Percentiles rank a stretch among this genome's conserved stretches.
Conservation (phyloP, 139 green algal genomes). For the Deuterostichococcus epilithicus region DNA sequence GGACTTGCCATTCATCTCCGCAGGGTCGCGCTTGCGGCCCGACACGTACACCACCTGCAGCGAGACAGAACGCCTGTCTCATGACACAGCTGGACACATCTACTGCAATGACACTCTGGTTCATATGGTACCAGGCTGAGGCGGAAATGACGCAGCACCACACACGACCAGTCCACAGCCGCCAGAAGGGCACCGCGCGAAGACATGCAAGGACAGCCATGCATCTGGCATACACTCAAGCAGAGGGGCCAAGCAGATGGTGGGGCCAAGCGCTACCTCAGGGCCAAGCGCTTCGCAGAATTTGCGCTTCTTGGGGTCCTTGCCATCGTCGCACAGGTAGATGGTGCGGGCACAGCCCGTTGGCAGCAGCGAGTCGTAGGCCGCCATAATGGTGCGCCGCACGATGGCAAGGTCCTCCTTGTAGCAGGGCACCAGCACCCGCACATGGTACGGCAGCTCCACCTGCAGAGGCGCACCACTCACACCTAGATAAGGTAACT, state of each 20-base stretch:
- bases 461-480: slow-evolving; percentile 18
- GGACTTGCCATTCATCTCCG: slow-evolving; percentile 64
- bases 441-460: slow-evolving; percentile 45
- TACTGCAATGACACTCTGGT: too few relatives aligned
- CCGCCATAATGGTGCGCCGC: slow-evolving; percentile 43
- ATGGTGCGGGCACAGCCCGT: slow-evolving; percentile 42
- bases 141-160: too few relatives aligned
- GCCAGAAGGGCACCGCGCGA: too few relatives aligned
- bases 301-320: slow-evolving; percentile 19
- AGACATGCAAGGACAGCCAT: too few relatives aligned
- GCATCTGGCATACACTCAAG: too few relatives aligned
- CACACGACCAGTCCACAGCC: too few relatives aligned
- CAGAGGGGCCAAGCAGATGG: too few relatives aligned
- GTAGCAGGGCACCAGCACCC: slow-evolving; percentile 58
- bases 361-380: slow-evolving; percentile 39
- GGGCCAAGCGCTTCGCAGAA: slow-evolving; percentile 3
- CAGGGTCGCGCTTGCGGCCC: slow-evolving; percentile 23
- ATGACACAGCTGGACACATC: too few relatives aligned
- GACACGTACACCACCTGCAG: slow-evolving; percentile 39
- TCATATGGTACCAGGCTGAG: too few relatives aligned
- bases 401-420: slow-evolving; percentile 59
- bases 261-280: neutral
- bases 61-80: too few relatives aligned
- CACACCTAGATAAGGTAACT: too few relatives aligned
- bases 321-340: slow-evolving; percentile 47